phyloP scores from a whole-genome alignment of 139 green algal genomes.

The Volvox reticuliferus region DNA sequence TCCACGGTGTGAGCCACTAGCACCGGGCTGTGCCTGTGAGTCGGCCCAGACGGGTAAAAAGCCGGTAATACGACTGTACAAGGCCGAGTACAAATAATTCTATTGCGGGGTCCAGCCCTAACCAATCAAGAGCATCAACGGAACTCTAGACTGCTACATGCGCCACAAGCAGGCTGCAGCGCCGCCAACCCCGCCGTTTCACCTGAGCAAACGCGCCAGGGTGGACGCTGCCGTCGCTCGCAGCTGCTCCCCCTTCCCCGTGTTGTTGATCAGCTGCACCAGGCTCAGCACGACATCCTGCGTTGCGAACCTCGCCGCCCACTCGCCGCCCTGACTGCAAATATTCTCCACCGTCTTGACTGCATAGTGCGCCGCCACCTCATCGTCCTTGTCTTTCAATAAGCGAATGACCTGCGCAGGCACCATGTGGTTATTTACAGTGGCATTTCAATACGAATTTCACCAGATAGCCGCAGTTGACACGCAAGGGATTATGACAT shows the following conservation, averaged over 20 bases:
- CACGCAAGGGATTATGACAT: too few species aligned
- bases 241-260: constrained; percentile 70
- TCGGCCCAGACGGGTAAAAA: background rate
- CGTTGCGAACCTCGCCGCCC: constrained; percentile 76
- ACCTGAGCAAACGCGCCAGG: constrained; percentile 75
- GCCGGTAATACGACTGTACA: too few species aligned
- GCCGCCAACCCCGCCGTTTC: background rate
- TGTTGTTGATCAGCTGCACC: constrained; percentile 62
- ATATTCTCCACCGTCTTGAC: constrained; percentile 97
- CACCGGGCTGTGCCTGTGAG: constrained; percentile 49
- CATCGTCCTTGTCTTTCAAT: constrained; percentile 85
- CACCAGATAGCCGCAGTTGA: too few species aligned
- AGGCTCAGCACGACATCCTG: constrained; percentile 63
- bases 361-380: constrained; percentile 92
- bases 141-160: too few species aligned
- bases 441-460: too few species aligned
- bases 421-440: too few species aligned
- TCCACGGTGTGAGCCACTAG: constrained; percentile 68
- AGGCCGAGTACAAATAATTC: too few species aligned
- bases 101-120: too few species aligned
- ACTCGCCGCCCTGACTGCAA: constrained; percentile 80
- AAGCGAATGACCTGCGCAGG: constrained; percentile 57
- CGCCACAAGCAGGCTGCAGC: too few species aligned
- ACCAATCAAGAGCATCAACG: too few species aligned
- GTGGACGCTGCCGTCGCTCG: constrained; percentile 78